Percentiles rank a stretch among this genome's conserved stretches.
These are phyloP conservation scores for Phaeosphaeria sp. DNA, from an alignment of 2,329 filamentous ascomycete genomes.

Conservation along the genomic window DNA sequence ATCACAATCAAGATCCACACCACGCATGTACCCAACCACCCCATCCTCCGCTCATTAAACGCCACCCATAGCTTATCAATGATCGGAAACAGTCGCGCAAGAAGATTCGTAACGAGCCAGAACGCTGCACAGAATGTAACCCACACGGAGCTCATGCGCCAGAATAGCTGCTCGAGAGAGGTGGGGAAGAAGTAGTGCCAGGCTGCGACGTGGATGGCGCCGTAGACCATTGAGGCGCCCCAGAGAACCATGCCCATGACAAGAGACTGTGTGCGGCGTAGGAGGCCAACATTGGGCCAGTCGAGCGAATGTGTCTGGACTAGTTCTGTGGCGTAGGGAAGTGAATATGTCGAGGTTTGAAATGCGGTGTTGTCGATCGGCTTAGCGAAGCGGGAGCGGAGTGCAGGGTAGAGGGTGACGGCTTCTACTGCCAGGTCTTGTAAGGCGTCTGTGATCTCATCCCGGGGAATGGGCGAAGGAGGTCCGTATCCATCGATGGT, in stretches of 20 bases:
- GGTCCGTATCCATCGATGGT: background rate
- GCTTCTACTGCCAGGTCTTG: constrained; percentile 1
- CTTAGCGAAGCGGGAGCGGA: constrained; percentile 1
- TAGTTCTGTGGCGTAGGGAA: constrained; percentile 9
- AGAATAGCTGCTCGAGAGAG: constrained; percentile 20
- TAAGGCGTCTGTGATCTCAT: background rate
- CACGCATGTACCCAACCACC: constrained; percentile 2
- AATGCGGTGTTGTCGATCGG: background rate
- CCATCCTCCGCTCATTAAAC: constrained; percentile 11
- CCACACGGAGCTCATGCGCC: constrained; percentile 21
- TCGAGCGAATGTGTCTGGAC: constrained; percentile 14
- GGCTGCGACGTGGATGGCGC: constrained; percentile 28
- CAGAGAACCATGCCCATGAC: constrained; percentile 23
- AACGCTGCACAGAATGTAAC: constrained; percentile 26
- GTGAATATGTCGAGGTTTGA: background rate
- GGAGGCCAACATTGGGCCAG: constrained; percentile 28
- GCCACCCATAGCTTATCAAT: constrained; percentile 19
- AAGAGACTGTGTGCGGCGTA: constrained; percentile 19
- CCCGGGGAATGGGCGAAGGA: background rate
- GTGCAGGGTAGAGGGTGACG: background rate
- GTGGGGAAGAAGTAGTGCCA: constrained; percentile 29
- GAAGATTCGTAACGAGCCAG: constrained; percentile 21
- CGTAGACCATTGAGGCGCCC: constrained; percentile 24
- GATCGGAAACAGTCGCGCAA: constrained; percentile 15
- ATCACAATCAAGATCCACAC: constrained; percentile 4